Evolutionary conservation across 1,284 basidiomycete species (phyloP).

Genomic region (Tetrapyrgos nigripes): DNA sequence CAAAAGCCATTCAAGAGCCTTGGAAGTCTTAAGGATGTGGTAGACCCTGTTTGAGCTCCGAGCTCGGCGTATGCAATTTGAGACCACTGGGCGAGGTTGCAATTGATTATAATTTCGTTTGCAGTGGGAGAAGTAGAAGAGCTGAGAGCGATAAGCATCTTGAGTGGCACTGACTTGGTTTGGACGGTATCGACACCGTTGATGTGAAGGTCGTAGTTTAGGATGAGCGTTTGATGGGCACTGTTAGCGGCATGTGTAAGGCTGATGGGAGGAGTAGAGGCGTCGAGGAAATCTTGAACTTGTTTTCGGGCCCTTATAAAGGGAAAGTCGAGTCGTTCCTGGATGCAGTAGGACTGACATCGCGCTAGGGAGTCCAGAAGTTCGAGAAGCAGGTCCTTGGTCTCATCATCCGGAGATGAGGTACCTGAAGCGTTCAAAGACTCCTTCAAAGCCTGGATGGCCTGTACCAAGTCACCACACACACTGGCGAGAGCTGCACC

Average conservation of each 20-base stretch:
- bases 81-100: not conserved
- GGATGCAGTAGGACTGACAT: conserved; percentile 17
- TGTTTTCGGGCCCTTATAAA: conserved; percentile 19
- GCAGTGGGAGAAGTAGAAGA: too few relatives aligned
- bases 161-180: too few relatives aligned
- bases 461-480: conserved; percentile 24
- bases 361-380: conserved; percentile 10
- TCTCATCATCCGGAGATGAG: conserved; percentile 7
- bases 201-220: too few relatives aligned
- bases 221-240: too few relatives aligned
- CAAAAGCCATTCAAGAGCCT: conserved; percentile 56
- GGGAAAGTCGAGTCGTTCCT: conserved; percentile 13
- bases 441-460: conserved; percentile 27
- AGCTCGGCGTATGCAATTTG: conserved; percentile 7
- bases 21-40: conserved; percentile 37
- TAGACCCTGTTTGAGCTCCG: too few relatives aligned
- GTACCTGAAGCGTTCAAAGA: conserved; percentile 1
- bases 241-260: not conserved
- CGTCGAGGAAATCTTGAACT: conserved; percentile 16
- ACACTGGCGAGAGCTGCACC: conserved; percentile 14
- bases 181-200: too few relatives aligned
- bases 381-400: conserved; percentile 12
- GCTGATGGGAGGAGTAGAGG: not conserved
- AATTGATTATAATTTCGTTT: too few relatives aligned
- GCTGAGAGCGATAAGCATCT: too few relatives aligned